Evolutionary conservation across 345 rosid genomes (phyloP).

Genomic region (Citrus trifoliata): DNA sequence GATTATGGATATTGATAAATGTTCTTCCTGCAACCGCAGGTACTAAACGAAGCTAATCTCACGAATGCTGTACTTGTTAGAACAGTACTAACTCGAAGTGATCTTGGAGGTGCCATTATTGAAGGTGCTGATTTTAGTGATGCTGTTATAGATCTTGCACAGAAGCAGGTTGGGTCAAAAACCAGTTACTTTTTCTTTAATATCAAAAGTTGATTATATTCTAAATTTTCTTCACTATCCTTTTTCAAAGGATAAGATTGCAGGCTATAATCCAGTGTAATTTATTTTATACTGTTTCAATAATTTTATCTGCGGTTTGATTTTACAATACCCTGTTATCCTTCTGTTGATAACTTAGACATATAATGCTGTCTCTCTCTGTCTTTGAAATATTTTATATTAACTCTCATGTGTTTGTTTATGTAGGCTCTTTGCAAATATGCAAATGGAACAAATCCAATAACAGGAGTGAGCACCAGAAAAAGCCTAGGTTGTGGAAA

Average conservation of each 20-base stretch:
- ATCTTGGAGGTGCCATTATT: conserved; percentile 83
- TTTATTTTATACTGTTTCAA: too few relatives aligned
- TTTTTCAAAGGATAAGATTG: too few relatives aligned
- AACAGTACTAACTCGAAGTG: conserved; percentile 86
- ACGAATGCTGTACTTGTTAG: conserved; percentile 81
- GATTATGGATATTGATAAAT: background rate
- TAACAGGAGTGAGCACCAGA: conserved; percentile 81
- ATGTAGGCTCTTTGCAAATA: conserved; percentile 86
- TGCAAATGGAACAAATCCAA: conserved; percentile 82
- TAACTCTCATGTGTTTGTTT: background rate
- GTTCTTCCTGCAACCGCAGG: conserved; percentile 27
- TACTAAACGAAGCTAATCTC: conserved; percentile 86
- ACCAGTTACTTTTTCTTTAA: background rate
- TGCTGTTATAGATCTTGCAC: conserved; percentile 86
- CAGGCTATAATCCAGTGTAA: too few relatives aligned
- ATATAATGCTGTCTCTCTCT: background rate
- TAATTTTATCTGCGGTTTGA: too few relatives aligned
- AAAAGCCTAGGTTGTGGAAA: conserved; percentile 86
- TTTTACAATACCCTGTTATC: too few relatives aligned
- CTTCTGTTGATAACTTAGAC: too few relatives aligned
- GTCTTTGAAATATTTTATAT: background rate
- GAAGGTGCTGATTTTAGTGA: conserved; percentile 98
- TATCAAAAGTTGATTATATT: background rate
- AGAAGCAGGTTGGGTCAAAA: conserved; percentile 62
- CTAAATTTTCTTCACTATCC: background rate